Evolutionary conservation across 805 yeast species (phyloP), one percentile per base, ranked within the genome.

Genomic region (Tetrapisispora iriomotensis): DNA sequence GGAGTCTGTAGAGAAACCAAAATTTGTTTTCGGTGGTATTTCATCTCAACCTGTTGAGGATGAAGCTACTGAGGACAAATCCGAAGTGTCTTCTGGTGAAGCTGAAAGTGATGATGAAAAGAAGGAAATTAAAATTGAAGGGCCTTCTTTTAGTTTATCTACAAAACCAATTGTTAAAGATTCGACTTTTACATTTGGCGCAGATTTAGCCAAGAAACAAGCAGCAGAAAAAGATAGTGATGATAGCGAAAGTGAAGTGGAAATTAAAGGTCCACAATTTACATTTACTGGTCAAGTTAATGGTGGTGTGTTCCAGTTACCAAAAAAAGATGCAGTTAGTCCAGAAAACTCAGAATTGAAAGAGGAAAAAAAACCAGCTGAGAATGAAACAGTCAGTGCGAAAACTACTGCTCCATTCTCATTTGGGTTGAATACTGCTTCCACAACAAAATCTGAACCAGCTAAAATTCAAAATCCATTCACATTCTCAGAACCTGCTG

Each of bases 101-200:
- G 29, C n/a, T 3, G 52, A 48, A 12, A 49, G 39, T 10, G 54
- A 48, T 21, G 47, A 31, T 26, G 50, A 50, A 2, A 83, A 77
- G 25, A 76, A 77, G 17, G 82, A 77, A 27, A 60, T 78, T 20
- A 79, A 77, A 53, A 71, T 81, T 22, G 74, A 82, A 57, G 94
- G 94, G 1, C 94, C 94, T 17, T 60, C 67, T 12, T 84, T 84
- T 55, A 70, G 68, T 8, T 45, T 74, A 23, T 56, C 54, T 13
- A 51, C 64, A 22, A 66, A 70, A 22, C 79, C 79, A 39, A 68
- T 68, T 4, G 66, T 74, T 2, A 64, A 65, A 3, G 65, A 68
- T 40, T 66, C 76, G n/a, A 73, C 71, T 6, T 75, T 75, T 55
- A 64, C 67, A 22, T 68, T 75, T 41, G 57, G 62, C 23, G 4